Conservation (phyloP, 352 stramenopile genomes). For the Aphanomyces cochlioides region DNA sequence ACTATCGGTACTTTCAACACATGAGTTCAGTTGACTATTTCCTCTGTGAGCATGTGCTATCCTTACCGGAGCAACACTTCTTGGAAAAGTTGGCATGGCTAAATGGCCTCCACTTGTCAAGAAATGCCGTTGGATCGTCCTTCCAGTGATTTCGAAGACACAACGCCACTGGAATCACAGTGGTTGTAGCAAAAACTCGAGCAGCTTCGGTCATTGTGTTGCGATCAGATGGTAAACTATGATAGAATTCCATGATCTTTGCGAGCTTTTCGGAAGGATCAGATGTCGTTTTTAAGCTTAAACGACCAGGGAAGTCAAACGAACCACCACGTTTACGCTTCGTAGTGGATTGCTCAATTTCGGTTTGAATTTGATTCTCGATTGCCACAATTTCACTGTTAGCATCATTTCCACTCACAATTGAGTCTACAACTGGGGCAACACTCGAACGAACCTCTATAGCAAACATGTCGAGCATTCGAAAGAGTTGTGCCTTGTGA, state of each 20-base stretch:
- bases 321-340: constrained; percentile 10
- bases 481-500: background rate
- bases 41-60: too few species aligned
- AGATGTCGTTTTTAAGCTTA: background rate
- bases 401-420: background rate
- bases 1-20: too few species aligned
- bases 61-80: background rate
- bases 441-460: background rate
- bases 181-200: background rate
- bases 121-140: constrained; percentile 3
- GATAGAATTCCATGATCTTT: constrained; percentile 5
- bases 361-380: background rate
- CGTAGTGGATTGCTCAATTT: background rate
- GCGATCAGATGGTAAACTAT: background rate
- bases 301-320: constrained; percentile 1
- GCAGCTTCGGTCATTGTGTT: constrained; percentile 6
- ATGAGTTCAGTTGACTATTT: too few species aligned
- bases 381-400: background rate
- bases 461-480: background rate
- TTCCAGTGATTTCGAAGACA: constrained; percentile 15
- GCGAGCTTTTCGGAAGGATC: background rate
- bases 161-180: background rate
- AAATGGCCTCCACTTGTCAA: background rate
- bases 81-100: background rate
- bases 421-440: too few species aligned